Evolutionary conservation across 768 basidiomycete genomes (phyloP), one percentile per base, ranked within the genome.

Genomic region (Trametes punicea): DNA sequence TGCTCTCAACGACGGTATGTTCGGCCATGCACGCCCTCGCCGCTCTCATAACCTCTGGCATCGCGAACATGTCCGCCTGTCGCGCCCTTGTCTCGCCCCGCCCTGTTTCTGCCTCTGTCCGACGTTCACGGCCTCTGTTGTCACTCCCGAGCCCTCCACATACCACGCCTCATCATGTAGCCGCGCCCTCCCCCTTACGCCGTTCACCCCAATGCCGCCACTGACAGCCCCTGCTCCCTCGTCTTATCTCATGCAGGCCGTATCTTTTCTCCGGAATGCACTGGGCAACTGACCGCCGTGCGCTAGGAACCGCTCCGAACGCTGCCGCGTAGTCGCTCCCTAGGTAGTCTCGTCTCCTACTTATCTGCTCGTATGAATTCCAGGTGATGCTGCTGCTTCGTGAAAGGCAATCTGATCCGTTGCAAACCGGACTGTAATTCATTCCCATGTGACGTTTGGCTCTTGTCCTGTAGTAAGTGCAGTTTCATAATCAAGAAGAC

Each of bases 91-190:
- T 41, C 18, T 21, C 40, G 15, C 25, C 42, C 11, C 46, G n/a
- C 48, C 26, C 23, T 29, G 41, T 49, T 36, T 41, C 15, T 30
- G 6, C 30, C 20, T 46, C 33, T 42, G 48, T 60, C 58, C 58
- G 58, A 55, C 48, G 31, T 34, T 25, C 53, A 51, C 58, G 58
- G 58, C 31, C 40, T 55, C 31, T 31, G 18, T 55, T 38, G 58
- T 60, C 58, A 60, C 49, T 50, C 51, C 52, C 58, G 48, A 52
- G 46, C 40, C 52, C 57, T 36, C 26, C 25, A 47, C 46, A 53
- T 31, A 53, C 49, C 45, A 39, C 57, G 51, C 51, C 46, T 49
- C 57, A 59, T 45, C 51, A 49, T 44, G 26, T 46, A 27, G 23
- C 51, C 57, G 57, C 52, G 26, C 30, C 44, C 18, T 45, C 30